Evolutionary conservation across 192 early-diverging fungal genomes (phyloP).

Genomic region (Gonapodya sp.): DNA sequence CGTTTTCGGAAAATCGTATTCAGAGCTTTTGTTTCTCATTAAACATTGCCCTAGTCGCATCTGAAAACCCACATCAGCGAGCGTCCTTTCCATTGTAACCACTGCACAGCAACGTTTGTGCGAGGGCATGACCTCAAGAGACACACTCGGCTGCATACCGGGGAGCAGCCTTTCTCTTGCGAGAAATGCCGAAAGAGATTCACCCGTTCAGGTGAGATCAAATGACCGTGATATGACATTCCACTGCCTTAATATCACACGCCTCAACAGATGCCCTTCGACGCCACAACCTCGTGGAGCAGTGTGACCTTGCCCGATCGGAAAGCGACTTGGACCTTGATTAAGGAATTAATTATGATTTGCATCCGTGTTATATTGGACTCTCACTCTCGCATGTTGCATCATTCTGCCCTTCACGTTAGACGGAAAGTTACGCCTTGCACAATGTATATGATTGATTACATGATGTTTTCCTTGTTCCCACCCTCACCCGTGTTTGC

Average conservation of each 20-base stretch:
- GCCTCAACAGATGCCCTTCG: neutral
- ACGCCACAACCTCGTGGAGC: neutral
- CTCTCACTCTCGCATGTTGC: neutral
- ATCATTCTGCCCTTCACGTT: neutral
- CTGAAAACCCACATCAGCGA: constrained; percentile 31
- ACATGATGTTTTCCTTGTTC: too few relatives aligned
- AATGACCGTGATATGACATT: too few relatives aligned
- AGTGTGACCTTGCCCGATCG: neutral
- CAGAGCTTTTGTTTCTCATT: constrained; percentile 12
- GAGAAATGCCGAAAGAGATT: constrained; percentile 37
- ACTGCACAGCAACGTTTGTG: constrained; percentile 34
- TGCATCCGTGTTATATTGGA: neutral
- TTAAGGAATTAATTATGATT: neutral
- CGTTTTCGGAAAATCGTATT: too few relatives aligned
- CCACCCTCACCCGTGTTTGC: too few relatives aligned
- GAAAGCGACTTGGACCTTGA: too few relatives aligned
- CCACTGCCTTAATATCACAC: too few relatives aligned
- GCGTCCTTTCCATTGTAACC: constrained; percentile 30
- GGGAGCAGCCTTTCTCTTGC: constrained; percentile 38
- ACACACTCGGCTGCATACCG: constrained; percentile 36
- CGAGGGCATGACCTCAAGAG: constrained; percentile 43
- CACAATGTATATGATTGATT: too few relatives aligned
- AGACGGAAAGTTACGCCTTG: too few relatives aligned
- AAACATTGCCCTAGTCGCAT: constrained; percentile 34
- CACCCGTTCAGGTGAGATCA: constrained; percentile 18